phyloP scores from a whole-genome alignment of 495 filamentous ascomycete species.

The Symbiotaphrina buchneri region DNA sequence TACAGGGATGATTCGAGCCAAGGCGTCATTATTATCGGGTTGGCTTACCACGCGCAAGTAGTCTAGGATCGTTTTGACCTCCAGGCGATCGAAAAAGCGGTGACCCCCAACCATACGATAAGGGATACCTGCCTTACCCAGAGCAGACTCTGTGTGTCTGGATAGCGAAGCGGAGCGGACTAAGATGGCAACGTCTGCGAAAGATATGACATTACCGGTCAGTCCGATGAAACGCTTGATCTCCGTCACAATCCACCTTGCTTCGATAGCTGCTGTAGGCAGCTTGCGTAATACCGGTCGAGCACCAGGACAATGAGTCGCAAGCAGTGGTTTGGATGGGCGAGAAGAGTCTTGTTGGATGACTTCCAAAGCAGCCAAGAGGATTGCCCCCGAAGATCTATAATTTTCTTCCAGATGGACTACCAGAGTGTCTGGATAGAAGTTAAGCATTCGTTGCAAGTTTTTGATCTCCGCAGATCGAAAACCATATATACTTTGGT shows the following conservation, averaged over 20 bases:
- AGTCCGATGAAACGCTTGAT: constrained; percentile 48
- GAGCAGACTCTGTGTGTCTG: constrained; percentile 57
- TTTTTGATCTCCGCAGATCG: constrained; percentile 93
- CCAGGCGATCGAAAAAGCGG: constrained; percentile 78
- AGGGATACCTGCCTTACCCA: constrained; percentile 68
- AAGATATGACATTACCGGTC: constrained; percentile 46
- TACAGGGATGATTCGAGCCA: constrained; percentile 68
- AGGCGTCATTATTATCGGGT: constrained; percentile 71
- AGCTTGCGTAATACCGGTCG: constrained; percentile 68
- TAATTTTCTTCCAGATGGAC: constrained; percentile 93
- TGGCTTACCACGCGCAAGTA: constrained; percentile 76
- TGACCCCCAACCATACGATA: constrained; percentile 91
- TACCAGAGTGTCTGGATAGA: constrained; percentile 56
- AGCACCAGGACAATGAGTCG: constrained; percentile 64
- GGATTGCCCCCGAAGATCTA: constrained; percentile 76
- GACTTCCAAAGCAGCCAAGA: constrained; percentile 57
- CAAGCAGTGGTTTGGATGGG: constrained; percentile 52
- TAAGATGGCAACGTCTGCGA: constrained; percentile 69
- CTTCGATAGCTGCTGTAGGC: constrained; percentile 50
- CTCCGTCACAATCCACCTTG: constrained; percentile 73
- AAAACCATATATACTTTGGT: constrained; percentile 97
- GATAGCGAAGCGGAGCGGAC: constrained; percentile 71
- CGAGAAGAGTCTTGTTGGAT: constrained; percentile 79
- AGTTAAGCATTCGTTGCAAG: constrained; percentile 48
- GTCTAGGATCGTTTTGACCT: constrained; percentile 77